Evolutionary conservation across 2,329 filamentous ascomycete species (phyloP).

Genomic region (Amylocarpus encephaloides): DNA sequence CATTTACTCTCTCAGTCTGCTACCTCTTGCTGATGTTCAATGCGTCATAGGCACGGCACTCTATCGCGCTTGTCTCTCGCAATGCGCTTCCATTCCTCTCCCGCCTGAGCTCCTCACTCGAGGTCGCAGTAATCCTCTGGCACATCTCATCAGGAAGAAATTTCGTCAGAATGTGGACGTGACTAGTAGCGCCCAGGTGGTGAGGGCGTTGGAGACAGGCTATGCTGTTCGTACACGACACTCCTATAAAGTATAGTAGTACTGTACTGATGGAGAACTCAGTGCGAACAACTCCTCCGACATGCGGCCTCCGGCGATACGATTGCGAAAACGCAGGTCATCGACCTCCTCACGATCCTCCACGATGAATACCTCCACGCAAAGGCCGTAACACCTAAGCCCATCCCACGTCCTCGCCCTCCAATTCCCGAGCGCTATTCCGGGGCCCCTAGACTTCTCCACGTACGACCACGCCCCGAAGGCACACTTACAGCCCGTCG

Average conservation of each 20-base stretch:
- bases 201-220: conserved; percentile 57
- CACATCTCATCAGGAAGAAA: conserved; percentile 51
- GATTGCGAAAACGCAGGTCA: conserved; percentile 22
- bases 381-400: conserved; percentile 5
- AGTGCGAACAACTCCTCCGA: conserved; percentile 28
- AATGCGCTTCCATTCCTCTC: conserved; percentile 48
- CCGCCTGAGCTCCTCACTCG: conserved; percentile 39
- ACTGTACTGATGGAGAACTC: background rate
- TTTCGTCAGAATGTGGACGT: conserved; percentile 56
- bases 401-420: conserved; percentile 5
- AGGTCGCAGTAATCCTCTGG: conserved; percentile 39
- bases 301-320: conserved; percentile 21
- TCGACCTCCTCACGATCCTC: conserved; percentile 31
- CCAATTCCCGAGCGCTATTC: conserved; percentile 24
- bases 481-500: conserved; percentile 45
- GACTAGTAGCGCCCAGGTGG: conserved; percentile 43
- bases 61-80: conserved; percentile 61
- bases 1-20: too few species aligned
- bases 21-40: background rate
- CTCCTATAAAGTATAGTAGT: background rate
- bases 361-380: background rate
- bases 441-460: conserved; percentile 41
- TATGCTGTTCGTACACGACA: conserved; percentile 48
- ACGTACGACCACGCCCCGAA: conserved; percentile 37
- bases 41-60: conserved; percentile 55